Conservation (phyloP, 2,329 filamentous ascomycete genomes). For the Sarocladium brachiariae region DNA sequence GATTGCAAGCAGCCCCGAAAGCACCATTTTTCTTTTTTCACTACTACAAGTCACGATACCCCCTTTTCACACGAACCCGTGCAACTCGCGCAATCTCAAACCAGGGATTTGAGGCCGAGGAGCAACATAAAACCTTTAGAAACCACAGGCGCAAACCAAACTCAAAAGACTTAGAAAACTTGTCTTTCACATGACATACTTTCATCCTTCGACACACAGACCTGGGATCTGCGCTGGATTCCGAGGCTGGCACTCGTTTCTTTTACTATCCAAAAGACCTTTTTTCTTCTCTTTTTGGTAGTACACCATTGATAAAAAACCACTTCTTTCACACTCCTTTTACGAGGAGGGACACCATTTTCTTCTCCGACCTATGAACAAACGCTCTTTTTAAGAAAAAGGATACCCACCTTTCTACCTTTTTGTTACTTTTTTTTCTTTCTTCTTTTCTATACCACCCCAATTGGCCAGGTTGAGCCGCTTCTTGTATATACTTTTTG, state of each 20-base stretch:
- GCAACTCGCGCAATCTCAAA: neutral
- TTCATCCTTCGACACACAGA: slow-evolving; percentile 1
- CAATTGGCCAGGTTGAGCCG: neutral
- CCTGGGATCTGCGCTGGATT: slow-evolving; percentile 13
- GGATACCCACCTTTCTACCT: slow-evolving; percentile 2
- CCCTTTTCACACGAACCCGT: neutral
- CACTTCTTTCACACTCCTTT: slow-evolving; percentile 9
- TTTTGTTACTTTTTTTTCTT: neutral
- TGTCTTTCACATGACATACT: neutral
- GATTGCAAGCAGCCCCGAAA: neutral
- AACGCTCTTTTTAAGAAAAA: slow-evolving; percentile 7
- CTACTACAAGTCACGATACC: slow-evolving; percentile 5
- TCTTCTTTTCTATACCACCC: neutral
- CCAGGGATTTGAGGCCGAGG: slow-evolving; percentile 7
- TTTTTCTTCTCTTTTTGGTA: neutral
- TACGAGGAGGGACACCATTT: neutral
- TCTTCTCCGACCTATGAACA: neutral
- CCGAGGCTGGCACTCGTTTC: slow-evolving; percentile 24
- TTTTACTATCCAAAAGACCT: slow-evolving; percentile 10
- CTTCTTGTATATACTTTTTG: neutral
- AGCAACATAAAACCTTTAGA: slow-evolving; percentile 2
- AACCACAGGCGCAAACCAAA: slow-evolving; percentile 6
- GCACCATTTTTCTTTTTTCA: neutral
- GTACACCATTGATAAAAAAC: slow-evolving; percentile 15
- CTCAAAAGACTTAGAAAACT: slow-evolving; percentile 4